Evolutionary conservation across 1,139 yeast genomes (phyloP).

Genomic region (Yamadazyma sp.): DNA sequence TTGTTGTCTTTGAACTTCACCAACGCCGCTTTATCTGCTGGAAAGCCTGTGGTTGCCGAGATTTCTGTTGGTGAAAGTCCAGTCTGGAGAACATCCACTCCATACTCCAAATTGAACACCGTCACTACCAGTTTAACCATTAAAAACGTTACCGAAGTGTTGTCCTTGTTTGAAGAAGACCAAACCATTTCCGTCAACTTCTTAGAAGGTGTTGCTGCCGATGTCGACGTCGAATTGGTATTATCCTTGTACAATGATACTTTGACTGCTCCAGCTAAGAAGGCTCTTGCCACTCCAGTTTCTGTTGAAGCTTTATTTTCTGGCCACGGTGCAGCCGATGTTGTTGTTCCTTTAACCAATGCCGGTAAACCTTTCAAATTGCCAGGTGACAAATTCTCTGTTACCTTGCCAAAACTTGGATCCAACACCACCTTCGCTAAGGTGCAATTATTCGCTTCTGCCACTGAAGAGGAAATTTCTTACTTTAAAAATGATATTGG

Average conservation of each 20-base stretch:
- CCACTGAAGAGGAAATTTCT: conserved; percentile 23
- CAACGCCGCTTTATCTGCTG: conserved; percentile 14
- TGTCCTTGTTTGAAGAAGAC: conserved; percentile 18
- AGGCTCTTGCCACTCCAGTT: conserved; percentile 4
- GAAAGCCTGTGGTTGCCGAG: conserved; percentile 19
- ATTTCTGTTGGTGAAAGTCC: conserved; percentile 20
- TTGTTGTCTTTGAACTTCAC: conserved; percentile 23
- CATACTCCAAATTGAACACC: conserved; percentile 17
- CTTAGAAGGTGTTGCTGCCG: conserved; percentile 19
- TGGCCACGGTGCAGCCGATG: conserved; percentile 16
- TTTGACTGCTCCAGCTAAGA: background rate
- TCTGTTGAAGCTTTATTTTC: conserved; percentile 13
- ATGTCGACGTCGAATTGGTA: conserved; percentile 17
- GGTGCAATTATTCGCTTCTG: conserved; percentile 25
- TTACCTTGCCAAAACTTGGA: conserved; percentile 15
- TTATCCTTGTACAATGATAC: conserved; percentile 21
- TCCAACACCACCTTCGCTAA: conserved; percentile 25
- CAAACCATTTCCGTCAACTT: conserved; percentile 14
- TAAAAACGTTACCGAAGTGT: conserved; percentile 22
- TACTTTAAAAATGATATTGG: conserved; percentile 20
- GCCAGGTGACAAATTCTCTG: conserved; percentile 14
- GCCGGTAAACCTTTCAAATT: conserved; percentile 13
- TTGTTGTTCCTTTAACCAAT: conserved; percentile 13
- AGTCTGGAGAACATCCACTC: conserved; percentile 27
- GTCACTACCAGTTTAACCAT: conserved; percentile 19